Percentiles rank a stretch among this genome's conserved stretches.
Evolutionary conservation across 441 rosid genomes (phyloP).

Genomic region (Arabidopsis lyrata): DNA sequence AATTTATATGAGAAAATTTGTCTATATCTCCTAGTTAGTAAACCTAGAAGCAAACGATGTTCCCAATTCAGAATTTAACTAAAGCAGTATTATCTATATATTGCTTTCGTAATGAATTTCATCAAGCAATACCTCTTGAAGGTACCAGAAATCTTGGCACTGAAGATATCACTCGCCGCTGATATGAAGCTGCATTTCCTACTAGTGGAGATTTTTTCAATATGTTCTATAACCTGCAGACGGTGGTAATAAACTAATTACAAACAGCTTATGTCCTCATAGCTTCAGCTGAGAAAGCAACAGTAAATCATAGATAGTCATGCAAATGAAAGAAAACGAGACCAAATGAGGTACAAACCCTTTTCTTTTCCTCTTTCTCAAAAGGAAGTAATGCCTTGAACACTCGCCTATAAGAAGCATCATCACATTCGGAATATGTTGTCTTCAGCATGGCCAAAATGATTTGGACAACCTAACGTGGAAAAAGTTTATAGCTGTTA

Average conservation of each 20-base stretch:
- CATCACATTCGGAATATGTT: conserved; percentile 75
- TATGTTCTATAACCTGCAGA: conserved; percentile 76
- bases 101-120: conserved; percentile 34
- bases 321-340: conserved; percentile 11
- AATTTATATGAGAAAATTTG: conserved; percentile 14
- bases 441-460: conserved; percentile 90
- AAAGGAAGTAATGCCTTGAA: conserved; percentile 89
- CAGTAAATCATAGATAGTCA: conserved; percentile 8
- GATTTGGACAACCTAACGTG: conserved; percentile 70
- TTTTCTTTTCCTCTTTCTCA: conserved; percentile 89
- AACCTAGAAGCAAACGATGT: neutral
- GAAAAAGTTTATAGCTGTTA: conserved; percentile 26
- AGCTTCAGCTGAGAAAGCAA: conserved; percentile 23
- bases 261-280: conserved; percentile 18
- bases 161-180: conserved; percentile 83
- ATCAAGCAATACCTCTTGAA: conserved; percentile 77
- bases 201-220: conserved; percentile 74
- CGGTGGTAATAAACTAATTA: conserved; percentile 25
- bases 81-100: conserved; percentile 2
- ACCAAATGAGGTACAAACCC: conserved; percentile 50
- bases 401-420: conserved; percentile 82
- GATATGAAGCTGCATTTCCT: conserved; percentile 84
- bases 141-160: conserved; percentile 95
- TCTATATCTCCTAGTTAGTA: conserved; percentile 5
- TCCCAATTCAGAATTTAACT: conserved; percentile 7